A percentile compares a stretch with the other conserved stretches of the same genome.
Conservation (phyloP, 1,284 basidiomycete genomes). For the Microbotryomycetes sp. region DNA sequence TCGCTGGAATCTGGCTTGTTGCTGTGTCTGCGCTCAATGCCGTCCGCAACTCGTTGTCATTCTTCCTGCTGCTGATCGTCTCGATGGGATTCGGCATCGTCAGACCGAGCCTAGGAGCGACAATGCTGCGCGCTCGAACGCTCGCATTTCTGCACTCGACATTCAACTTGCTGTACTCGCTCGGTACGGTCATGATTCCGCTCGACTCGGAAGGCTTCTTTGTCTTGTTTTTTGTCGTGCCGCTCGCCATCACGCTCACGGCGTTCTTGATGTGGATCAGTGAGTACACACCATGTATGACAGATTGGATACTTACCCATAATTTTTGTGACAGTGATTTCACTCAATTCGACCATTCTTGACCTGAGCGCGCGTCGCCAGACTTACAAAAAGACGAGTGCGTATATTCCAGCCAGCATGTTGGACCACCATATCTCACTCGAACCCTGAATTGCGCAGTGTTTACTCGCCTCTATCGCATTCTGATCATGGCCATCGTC, state of each 20-base stretch:
- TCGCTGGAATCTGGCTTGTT: conserved; percentile 60
- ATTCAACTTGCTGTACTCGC: conserved; percentile 81
- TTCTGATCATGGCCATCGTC: conserved; percentile 75
- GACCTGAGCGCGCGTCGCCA: conserved; percentile 76
- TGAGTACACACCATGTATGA: conserved; percentile 8
- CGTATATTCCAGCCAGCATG: not conserved
- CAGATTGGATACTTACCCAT: not conserved
- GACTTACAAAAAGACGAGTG: conserved; percentile 58
- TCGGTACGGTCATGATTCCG: conserved; percentile 85
- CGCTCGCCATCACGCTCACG: conserved; percentile 85
- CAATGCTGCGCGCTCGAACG: conserved; percentile 68
- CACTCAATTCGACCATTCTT: conserved; percentile 54
- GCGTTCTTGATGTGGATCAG: conserved; percentile 89
- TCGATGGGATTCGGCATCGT: conserved; percentile 36
- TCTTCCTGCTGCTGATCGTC: conserved; percentile 91
- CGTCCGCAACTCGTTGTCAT: conserved; percentile 83
- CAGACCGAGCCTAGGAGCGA: conserved; percentile 57
- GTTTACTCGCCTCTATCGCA: conserved; percentile 63
- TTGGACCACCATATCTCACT: not conserved
- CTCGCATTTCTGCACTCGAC: conserved; percentile 79
- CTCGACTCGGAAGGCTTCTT: conserved; percentile 53
- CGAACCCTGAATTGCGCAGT: conserved; percentile 29
- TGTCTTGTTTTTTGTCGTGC: conserved; percentile 58
- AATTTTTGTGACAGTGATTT: conserved; percentile 21
- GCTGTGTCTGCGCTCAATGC: conserved; percentile 88